Conservation (phyloP, 495 filamentous ascomycete genomes). For the Penicillium alfredii region DNA sequence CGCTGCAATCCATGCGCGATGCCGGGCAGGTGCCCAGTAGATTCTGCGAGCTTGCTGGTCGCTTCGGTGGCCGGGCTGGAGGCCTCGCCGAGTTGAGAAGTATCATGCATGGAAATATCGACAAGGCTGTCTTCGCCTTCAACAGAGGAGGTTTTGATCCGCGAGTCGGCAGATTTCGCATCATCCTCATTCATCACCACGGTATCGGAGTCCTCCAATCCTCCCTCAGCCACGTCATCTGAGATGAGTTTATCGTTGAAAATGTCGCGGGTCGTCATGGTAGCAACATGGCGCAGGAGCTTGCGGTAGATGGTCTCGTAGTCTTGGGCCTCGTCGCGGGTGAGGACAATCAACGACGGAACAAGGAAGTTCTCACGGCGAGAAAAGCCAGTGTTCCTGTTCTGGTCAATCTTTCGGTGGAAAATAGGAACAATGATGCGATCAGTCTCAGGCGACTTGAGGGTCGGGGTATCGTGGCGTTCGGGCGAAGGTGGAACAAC, state of each 20-base stretch:
- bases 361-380: no score
- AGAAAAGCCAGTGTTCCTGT: no score
- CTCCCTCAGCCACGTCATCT: conserved; percentile 20
- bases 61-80: conserved; percentile 23
- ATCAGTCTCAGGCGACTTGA: conserved; percentile 61
- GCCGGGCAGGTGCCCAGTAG: conserved; percentile 30
- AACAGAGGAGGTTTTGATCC: conserved; percentile 68
- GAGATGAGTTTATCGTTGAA: conserved; percentile 48
- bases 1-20: conserved; percentile 53
- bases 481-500: conserved; percentile 39
- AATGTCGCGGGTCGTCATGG: conserved; percentile 57
- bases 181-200: conserved; percentile 70
- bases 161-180: conserved; percentile 61
- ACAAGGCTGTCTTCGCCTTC: conserved; percentile 89
- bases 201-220: conserved; percentile 62
- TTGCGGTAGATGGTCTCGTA: conserved; percentile 57
- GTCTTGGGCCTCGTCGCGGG: conserved; percentile 54
- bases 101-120: conserved; percentile 78
- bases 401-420: conserved; percentile 50
- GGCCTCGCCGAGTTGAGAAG: no score
- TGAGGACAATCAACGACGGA: conserved; percentile 58
- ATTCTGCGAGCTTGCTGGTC: conserved; percentile 3
- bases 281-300: conserved; percentile 49
- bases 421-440: conserved; percentile 74
- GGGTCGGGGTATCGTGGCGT: conserved; percentile 49